These are phyloP conservation scores for Ocimum tenuiflorum DNA, from an alignment of 257 asterid genomes.

Conservation along the genomic window DNA sequence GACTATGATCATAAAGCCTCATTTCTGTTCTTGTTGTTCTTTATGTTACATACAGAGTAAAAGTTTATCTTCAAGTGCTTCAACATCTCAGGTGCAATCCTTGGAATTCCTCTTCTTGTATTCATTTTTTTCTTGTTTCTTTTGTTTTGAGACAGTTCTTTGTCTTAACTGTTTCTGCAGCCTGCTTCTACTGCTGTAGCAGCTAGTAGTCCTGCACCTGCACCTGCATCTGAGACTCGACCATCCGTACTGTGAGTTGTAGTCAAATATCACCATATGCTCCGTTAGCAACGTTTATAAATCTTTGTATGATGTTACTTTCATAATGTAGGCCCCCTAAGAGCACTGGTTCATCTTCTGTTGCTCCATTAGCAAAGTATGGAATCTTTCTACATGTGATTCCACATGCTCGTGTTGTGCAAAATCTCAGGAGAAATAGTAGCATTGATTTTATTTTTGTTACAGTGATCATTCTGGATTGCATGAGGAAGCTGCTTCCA, in stretches of 20 bases:
- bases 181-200: constrained; percentile 46
- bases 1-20: background rate
- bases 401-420: constrained; percentile 1
- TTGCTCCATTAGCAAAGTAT: constrained; percentile 41
- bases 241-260: constrained; percentile 47
- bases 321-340: constrained; percentile 37
- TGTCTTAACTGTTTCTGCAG: constrained; percentile 31
- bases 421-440: constrained; percentile 9
- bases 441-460: constrained; percentile 15
- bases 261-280: constrained; percentile 1
- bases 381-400: constrained; percentile 4
- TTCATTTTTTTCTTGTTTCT: background rate
- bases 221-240: constrained; percentile 42
- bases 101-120: background rate
- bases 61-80: constrained; percentile 44
- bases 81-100: constrained; percentile 53
- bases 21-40: background rate
- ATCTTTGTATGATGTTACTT: constrained; percentile 17
- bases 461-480: constrained; percentile 39
- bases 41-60: constrained; percentile 46
- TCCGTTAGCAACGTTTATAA: background rate
- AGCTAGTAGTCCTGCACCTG: constrained; percentile 33
- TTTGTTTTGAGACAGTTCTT: constrained; percentile 20
- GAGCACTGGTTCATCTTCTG: constrained; percentile 36
- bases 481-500: constrained; percentile 39